Percentiles rank a stretch among this genome's conserved stretches.
phyloP scores from a whole-genome alignment of 495 filamentous ascomycete species.

The Pyrenula aspistea region DNA sequence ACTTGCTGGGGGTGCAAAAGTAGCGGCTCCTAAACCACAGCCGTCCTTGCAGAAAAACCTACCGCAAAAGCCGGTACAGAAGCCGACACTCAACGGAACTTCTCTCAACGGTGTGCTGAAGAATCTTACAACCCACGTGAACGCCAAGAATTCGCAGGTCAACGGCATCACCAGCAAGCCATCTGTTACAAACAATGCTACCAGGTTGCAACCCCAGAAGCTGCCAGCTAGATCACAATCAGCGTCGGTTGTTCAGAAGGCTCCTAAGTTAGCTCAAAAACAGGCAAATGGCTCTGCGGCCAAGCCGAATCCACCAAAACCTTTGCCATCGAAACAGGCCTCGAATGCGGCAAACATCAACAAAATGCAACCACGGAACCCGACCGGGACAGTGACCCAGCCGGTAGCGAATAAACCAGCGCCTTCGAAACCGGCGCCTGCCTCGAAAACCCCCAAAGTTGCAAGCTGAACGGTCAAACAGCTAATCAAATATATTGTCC shows the following conservation, averaged over 20 bases:
- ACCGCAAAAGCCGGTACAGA: neutral
- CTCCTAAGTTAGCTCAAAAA: neutral
- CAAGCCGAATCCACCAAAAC: neutral
- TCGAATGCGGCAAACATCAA: neutral
- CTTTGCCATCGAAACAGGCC: neutral
- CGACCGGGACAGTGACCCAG: no score
- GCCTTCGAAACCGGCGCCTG: no score
- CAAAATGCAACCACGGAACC: neutral
- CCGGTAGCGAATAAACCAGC: no score
- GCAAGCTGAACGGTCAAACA: no score
- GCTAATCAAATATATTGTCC: no score
- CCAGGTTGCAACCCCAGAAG: neutral
- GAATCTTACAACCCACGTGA: neutral
- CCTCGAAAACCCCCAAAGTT: no score
- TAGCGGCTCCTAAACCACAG: neutral
- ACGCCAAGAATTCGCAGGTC: neutral
- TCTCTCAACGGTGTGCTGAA: no score
- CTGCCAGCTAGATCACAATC: neutral
- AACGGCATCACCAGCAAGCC: neutral
- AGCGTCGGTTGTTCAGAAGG: neutral
- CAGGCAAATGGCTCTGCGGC: neutral
- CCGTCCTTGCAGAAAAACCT: neutral
- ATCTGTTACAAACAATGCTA: neutral
- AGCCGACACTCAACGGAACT: neutral
- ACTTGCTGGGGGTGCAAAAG: neutral